phyloP scores from a whole-genome alignment of 2,329 filamentous ascomycete species.

The Cladosporium austrohemisphaericum region DNA sequence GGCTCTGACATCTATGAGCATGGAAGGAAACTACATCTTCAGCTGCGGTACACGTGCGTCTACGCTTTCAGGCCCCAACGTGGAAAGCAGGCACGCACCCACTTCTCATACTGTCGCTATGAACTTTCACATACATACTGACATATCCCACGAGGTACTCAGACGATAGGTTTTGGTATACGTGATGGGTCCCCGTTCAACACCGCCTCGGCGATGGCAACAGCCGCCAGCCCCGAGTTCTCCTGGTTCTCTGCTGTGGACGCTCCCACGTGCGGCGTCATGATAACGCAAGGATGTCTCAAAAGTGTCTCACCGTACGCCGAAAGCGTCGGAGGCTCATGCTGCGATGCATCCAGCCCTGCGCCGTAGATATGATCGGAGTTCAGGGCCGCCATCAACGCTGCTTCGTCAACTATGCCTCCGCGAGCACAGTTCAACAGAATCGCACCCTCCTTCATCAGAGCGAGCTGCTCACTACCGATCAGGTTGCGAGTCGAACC shows the following conservation, averaged over 20 bases:
- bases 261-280: slow-evolving; percentile 47
- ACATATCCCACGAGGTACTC: no score
- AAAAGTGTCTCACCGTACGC: slow-evolving; percentile 26
- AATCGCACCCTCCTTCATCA: slow-evolving; percentile 31
- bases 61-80: no score
- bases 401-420: slow-evolving; percentile 33
- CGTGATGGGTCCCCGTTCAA: neutral
- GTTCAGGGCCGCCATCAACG: slow-evolving; percentile 26
- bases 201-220: slow-evolving; percentile 24
- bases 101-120: no score
- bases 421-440: slow-evolving; percentile 34
- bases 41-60: no score
- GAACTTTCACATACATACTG: no score
- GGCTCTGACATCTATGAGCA: no score
- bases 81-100: no score
- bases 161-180: no score
- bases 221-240: slow-evolving; percentile 35
- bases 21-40: no score
- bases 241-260: slow-evolving; percentile 40
- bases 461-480: slow-evolving; percentile 23
- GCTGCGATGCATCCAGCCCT: slow-evolving; percentile 30
- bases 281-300: slow-evolving; percentile 30
- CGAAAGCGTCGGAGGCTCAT: slow-evolving; percentile 30
- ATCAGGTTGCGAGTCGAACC: slow-evolving; percentile 32
- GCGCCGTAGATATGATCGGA: slow-evolving; percentile 31